Percentiles rank a stretch among this genome's conserved stretches.
Evolutionary conservation across 331 rosid species (phyloP).

Genomic region (Quercus phellos): DNA sequence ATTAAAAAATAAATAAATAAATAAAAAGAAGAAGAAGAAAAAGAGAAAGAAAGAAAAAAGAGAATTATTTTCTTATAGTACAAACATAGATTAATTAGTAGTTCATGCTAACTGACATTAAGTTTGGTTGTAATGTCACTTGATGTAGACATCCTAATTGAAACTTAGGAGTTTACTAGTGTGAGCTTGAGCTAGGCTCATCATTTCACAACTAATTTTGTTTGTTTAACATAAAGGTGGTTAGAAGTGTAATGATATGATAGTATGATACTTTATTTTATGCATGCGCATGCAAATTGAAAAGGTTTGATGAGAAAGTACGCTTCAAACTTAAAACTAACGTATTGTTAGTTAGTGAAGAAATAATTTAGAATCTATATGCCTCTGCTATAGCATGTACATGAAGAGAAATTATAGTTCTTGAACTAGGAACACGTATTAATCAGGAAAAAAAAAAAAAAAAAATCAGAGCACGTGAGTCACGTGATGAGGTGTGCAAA

Average conservation of each 20-base stretch:
- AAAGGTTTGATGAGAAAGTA: neutral
- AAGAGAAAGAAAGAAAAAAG: neutral
- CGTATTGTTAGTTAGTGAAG: neutral
- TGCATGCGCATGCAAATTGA: conserved; percentile 2
- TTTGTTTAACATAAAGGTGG: conserved; percentile 9
- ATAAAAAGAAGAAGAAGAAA: too few species aligned
- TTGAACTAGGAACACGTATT: neutral
- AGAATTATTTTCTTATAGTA: neutral
- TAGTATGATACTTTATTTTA: neutral
- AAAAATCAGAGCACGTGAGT: neutral
- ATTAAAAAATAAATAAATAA: too few species aligned
- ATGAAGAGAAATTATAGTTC: neutral
- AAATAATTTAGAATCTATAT: neutral
- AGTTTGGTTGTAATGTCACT: conserved; percentile 15
- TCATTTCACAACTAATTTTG: conserved; percentile 1
- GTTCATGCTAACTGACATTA: conserved; percentile 7
- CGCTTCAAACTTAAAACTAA: conserved; percentile 1
- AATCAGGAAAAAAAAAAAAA: too few species aligned
- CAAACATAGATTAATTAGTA: conserved; percentile 5
- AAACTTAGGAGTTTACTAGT: conserved; percentile 11
- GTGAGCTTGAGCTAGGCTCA: neutral
- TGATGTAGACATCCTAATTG: conserved; percentile 27
- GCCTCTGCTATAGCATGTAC: neutral
- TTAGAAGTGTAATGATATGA: neutral
- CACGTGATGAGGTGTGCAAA: neutral